These are phyloP conservation scores for Pythium myriotylum DNA, from an alignment of 352 stramenopile genomes.

Conservation along the genomic window DNA sequence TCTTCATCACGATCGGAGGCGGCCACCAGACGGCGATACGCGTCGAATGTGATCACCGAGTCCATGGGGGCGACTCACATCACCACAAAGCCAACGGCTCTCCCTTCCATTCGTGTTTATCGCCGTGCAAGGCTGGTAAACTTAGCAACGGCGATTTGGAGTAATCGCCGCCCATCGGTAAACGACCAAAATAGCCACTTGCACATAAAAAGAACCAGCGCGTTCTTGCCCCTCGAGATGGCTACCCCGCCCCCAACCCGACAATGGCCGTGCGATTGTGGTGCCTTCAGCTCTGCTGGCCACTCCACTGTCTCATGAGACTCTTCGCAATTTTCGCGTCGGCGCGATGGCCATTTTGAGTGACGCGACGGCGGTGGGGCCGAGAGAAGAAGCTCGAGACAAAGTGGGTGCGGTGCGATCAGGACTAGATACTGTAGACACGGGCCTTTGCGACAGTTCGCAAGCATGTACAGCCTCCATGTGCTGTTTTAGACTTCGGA, in stretches of 20 bases:
- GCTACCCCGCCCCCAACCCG: too few species aligned
- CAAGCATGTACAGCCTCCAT: too few species aligned
- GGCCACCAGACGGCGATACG: slow-evolving; percentile 27
- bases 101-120: too few species aligned
- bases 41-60: slow-evolving; percentile 24
- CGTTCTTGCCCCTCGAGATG: too few species aligned
- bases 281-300: not conserved
- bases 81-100: too few species aligned
- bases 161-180: not conserved
- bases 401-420: not conserved
- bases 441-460: not conserved
- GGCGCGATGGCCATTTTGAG: slow-evolving; percentile 6
- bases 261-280: not conserved
- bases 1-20: slow-evolving; percentile 32
- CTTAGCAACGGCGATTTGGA: not conserved
- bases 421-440: not conserved
- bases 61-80: slow-evolving; percentile 20
- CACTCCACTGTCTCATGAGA: not conserved
- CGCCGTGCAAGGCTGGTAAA: too few species aligned
- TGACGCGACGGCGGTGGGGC: not conserved
- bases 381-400: not conserved
- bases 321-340: not conserved
- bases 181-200: slow-evolving; percentile 14
- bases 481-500: too few species aligned
- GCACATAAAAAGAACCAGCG: slow-evolving; percentile 13